Percentiles rank a stretch among this genome's conserved stretches.
Evolutionary conservation across 2,329 filamentous ascomycete genomes (phyloP).

Genomic region (Xylaria sp.): DNA sequence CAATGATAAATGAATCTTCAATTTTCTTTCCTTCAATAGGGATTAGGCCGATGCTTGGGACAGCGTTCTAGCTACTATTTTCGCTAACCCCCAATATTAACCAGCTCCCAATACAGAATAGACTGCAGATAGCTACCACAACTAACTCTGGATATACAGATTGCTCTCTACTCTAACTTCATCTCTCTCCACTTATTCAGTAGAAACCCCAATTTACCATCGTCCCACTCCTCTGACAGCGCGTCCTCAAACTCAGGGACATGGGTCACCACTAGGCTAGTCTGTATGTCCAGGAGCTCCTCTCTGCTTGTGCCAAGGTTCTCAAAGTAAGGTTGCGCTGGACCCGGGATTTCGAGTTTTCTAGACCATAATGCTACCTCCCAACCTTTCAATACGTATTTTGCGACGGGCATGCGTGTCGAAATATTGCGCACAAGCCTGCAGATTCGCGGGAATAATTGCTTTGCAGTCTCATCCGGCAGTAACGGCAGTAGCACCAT

Average conservation of each 20-base stretch:
- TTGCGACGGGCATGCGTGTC: constrained; percentile 24
- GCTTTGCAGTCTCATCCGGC: constrained; percentile 13
- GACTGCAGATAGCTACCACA: neutral
- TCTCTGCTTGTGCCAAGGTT: constrained; percentile 6
- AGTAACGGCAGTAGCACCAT: constrained; percentile 28
- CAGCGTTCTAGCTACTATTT: neutral
- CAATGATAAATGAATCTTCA: neutral
- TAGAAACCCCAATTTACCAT: constrained; percentile 31
- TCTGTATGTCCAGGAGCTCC: constrained; percentile 7
- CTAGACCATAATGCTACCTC: constrained; percentile 26
- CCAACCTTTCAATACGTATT: constrained; percentile 33
- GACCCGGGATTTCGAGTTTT: constrained; percentile 26
- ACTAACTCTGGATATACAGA: neutral
- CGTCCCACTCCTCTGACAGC: constrained; percentile 15
- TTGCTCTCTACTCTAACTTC: constrained; percentile 10
- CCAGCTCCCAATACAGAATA: neutral
- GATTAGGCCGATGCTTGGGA: neutral
- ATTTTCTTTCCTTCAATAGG: neutral
- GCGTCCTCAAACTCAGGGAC: neutral
- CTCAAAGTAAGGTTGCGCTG: constrained; percentile 29
- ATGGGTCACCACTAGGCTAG: constrained; percentile 20
- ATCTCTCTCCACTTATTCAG: constrained; percentile 25
- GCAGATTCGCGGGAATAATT: constrained; percentile 30
- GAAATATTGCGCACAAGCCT: constrained; percentile 24
- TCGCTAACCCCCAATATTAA: neutral